Evolutionary conservation across 2,329 filamentous ascomycete species (phyloP).

Genomic region (Ceratocystis smalleyi): DNA sequence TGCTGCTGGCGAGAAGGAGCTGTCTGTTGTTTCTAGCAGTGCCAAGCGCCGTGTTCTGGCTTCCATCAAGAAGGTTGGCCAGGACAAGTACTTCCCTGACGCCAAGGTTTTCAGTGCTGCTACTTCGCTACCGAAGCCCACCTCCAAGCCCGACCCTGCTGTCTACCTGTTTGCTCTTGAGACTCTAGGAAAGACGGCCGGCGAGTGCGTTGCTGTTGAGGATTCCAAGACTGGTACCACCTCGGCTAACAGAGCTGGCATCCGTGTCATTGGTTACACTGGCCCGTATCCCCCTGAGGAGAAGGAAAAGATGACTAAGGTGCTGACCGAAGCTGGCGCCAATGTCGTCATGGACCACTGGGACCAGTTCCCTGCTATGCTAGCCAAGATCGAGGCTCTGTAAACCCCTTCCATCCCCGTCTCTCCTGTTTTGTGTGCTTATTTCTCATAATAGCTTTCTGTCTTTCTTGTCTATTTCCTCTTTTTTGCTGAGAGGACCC

Average conservation of each 20-base stretch:
- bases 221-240: constrained; percentile 76
- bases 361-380: constrained; percentile 36
- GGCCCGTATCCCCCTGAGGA: constrained; percentile 54
- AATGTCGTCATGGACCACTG: constrained; percentile 46
- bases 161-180: constrained; percentile 70
- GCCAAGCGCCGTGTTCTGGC: constrained; percentile 64
- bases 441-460: neutral
- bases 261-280: constrained; percentile 71
- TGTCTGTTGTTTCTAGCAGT: constrained; percentile 69
- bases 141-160: constrained; percentile 78
- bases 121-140: constrained; percentile 61
- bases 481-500: neutral
- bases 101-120: constrained; percentile 70
- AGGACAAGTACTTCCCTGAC: constrained; percentile 64
- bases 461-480: neutral
- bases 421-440: neutral
- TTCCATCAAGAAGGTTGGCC: constrained; percentile 61
- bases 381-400: constrained; percentile 32
- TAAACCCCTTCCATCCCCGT: constrained; percentile 3
- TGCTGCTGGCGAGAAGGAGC: constrained; percentile 46
- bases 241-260: constrained; percentile 56
- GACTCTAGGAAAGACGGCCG: constrained; percentile 52
- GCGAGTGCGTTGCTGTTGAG: constrained; percentile 67
- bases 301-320: constrained; percentile 48
- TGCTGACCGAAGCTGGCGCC: constrained; percentile 45